Base-by-base conservation (phyloP, 1,139 yeast species). In the Kodamaea sp. region DNA sequence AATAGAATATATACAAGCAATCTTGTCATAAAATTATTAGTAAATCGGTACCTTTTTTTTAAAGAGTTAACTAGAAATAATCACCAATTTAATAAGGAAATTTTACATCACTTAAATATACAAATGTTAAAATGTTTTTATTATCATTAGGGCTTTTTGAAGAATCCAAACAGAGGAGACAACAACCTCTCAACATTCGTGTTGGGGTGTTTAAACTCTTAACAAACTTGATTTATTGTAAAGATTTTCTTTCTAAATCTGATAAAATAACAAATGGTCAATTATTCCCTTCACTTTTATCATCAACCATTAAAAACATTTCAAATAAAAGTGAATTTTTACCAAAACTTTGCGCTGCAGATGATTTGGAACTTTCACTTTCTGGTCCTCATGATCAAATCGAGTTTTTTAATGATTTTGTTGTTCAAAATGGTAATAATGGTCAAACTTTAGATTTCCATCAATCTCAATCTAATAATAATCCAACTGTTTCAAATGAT, bases 281-380 rank as follows among this genome's bases (percentile, higher is more conserved):
- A 23, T 42, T 46, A 25, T 46, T 46, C 37, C 49, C 48, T 4
- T 28, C 44, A 8, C 24, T 35, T 20, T 24, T 31, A 3, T 9
- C 38, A 22, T 41, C 46, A 11, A 34, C 38, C 27, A 36, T 48
- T 29, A 27, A 40, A 22, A 39, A 45, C 41, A 39, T 45, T 25
- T 23, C 47, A 27, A 46, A 41, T 32, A 31, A 33, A 6, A 36
- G 42, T 12, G 30, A 38, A 3, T 32, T 39, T 9, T 44, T 47
- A 33, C 50, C 49, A 24, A 44, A 42, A 27, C 37, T 45, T 25
- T 50, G 54, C 31, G 54, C 54, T 7, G 54, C 54, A 9, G 54
- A 50, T 31, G 52, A 48, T 38, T 41, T 50, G 28, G 46, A 42
- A 20, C 44, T 50, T 23, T 37, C 50, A 8, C 42, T 50, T 9